phyloP scores from a whole-genome alignment of 1,139 yeast species.

The Suhomyces coccinellae region DNA sequence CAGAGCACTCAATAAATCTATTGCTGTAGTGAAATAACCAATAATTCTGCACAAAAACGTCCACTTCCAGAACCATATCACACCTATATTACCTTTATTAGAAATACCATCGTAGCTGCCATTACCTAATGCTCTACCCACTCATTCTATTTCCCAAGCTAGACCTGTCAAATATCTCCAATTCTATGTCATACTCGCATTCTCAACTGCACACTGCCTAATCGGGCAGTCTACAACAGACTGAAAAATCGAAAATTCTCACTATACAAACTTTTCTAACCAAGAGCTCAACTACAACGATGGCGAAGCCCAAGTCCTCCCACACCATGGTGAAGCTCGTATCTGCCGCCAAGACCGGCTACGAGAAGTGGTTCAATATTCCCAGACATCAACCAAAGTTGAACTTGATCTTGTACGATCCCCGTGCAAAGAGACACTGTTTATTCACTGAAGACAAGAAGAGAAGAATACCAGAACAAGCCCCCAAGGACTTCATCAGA shows the following conservation, averaged over 20 bases:
- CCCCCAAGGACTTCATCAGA: constrained; percentile 61
- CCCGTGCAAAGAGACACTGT: constrained; percentile 69
- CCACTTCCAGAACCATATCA: no score
- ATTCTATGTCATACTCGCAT: background rate
- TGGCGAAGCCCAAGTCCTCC: constrained; percentile 48
- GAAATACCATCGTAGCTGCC: no score
- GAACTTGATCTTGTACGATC: constrained; percentile 87
- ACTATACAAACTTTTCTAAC: background rate
- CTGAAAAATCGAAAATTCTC: background rate
- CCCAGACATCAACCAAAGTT: constrained; percentile 81
- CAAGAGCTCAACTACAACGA: constrained; percentile 13
- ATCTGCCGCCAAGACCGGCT: constrained; percentile 80
- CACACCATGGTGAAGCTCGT: constrained; percentile 49
- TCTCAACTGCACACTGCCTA: constrained; percentile 1
- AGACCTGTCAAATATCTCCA: no score
- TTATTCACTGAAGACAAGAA: constrained; percentile 85
- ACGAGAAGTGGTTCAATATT: constrained; percentile 72
- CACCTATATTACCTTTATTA: no score
- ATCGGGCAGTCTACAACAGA: constrained; percentile 8
- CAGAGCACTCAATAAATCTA: no score
- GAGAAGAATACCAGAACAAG: constrained; percentile 69
- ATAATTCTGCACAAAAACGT: no score
- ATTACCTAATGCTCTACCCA: no score
- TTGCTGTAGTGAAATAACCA: no score
- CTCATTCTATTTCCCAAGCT: no score